Evolutionary conservation across 2,329 filamentous ascomycete species (phyloP).

Genomic region (Fusarium poae): DNA sequence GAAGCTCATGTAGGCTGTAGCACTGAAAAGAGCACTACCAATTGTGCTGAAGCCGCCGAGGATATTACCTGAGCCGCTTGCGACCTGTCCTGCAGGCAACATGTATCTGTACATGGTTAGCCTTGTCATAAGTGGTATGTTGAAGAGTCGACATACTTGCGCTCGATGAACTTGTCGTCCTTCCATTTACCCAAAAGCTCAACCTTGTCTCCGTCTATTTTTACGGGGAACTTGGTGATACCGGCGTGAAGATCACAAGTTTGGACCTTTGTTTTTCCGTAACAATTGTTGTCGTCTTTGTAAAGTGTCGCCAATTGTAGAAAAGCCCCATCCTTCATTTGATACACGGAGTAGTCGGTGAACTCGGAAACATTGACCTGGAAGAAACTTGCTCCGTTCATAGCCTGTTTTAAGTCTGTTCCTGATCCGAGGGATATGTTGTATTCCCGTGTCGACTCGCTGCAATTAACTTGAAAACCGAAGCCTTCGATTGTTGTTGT

Average conservation of each 20-base stretch:
- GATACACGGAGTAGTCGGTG: background rate
- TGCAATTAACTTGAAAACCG: conserved; percentile 40
- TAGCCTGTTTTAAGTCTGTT: conserved; percentile 7
- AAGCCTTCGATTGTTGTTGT: conserved; percentile 30
- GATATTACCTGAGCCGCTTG: conserved; percentile 27
- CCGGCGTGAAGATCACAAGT: conserved; percentile 42
- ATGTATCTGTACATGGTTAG: conserved; percentile 29
- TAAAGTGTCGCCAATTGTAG: conserved; percentile 34
- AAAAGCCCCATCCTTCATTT: conserved; percentile 29
- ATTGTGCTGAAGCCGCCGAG: conserved; percentile 40
- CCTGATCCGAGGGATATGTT: conserved; percentile 13
- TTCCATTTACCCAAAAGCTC: conserved; percentile 32
- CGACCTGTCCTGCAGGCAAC: conserved; percentile 12
- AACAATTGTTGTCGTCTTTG: conserved; percentile 28
- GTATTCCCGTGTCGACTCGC: conserved; percentile 20
- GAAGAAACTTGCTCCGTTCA: conserved; percentile 30
- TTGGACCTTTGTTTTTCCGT: conserved; percentile 29
- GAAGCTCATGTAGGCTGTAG: conserved; percentile 30
- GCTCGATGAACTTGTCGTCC: conserved; percentile 37
- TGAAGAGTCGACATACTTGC: conserved; percentile 17
- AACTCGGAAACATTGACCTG: conserved; percentile 39
- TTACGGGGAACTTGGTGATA: conserved; percentile 28
- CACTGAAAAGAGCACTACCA: conserved; percentile 15
- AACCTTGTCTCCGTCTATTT: conserved; percentile 11
- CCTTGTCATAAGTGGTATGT: accelerated